Base-by-base conservation (phyloP, 768 basidiomycete species). In the Candolleomyces eurysporus region DNA sequence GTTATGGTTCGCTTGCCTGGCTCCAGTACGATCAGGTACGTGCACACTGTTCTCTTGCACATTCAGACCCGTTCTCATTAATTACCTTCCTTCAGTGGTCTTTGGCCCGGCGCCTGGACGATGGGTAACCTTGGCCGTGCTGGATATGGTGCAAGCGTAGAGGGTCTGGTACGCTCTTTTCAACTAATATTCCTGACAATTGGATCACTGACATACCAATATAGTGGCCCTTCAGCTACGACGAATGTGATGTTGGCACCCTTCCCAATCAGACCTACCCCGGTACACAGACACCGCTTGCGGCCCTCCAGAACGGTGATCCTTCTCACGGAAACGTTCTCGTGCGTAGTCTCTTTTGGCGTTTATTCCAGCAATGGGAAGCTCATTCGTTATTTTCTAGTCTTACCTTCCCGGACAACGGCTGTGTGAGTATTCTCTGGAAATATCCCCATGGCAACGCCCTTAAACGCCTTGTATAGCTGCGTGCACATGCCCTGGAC, bases 231-330 rank as follows among this genome's bases (percentile, higher is more conserved):
- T 88, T 87, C 66, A 81, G 80, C 6, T 88, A 88, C 66, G 85
- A 88, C 61, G 70, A 84, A 8, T 92, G 92, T 70, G 92, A 94
- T 69, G 82, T 90, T 9, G 92, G 92, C 5, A 92, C 91, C 1
- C 74, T 89, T 1, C 77, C 83, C 10, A 93, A 92, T 72, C 94
- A 95, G 72, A 84, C 88, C 16, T 72, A 85, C 64, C 84, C 88
- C 57, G 89, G 84, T 11, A 70, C 69, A 6, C 52, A 48, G 10
- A 82, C 32, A 14, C 89, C 88, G 14, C 61, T 75, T 2, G 79
- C 81, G 13, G 80, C 83, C 14, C 80, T 52, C 50, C 66, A 71
- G 30, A 72, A 75, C 14, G 79, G 79, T 30, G 79, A 81, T 60
- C 74, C 75, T 0, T 67, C 49, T 16, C 69, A 81, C 57, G 71